Evolutionary conservation across 1,139 yeast genomes (phyloP).

Genomic region (Kodamaea suecica): DNA sequence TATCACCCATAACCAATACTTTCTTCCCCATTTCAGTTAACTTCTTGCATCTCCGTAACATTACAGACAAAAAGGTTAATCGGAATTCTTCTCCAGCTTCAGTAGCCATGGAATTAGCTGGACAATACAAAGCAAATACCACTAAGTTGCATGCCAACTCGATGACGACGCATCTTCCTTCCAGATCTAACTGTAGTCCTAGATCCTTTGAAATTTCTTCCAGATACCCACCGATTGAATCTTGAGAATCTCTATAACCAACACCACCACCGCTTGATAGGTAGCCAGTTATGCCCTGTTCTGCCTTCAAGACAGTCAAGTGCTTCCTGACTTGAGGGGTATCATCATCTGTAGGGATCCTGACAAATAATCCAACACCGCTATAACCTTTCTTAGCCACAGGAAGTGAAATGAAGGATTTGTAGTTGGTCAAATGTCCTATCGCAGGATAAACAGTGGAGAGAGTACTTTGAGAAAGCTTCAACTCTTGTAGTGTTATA

Average conservation of each 20-base stretch:
- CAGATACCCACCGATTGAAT: conserved; percentile 75
- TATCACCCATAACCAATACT: conserved; percentile 82
- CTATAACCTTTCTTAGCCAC: conserved; percentile 71
- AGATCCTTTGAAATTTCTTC: conserved; percentile 28
- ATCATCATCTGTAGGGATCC: conserved; percentile 46
- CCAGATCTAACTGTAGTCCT: conserved; percentile 61
- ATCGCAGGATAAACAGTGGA: conserved; percentile 31
- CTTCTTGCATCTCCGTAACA: conserved; percentile 59
- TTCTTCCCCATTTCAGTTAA: conserved; percentile 54
- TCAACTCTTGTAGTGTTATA: conserved; percentile 81
- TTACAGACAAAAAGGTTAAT: conserved; percentile 50
- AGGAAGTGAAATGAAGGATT: conserved; percentile 71
- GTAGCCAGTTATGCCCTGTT: conserved; percentile 86
- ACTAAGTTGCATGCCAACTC: conserved; percentile 66
- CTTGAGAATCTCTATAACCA: conserved; percentile 22
- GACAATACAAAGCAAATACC: conserved; percentile 80
- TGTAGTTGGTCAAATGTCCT: conserved; percentile 57
- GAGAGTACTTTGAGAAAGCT: conserved; percentile 54
- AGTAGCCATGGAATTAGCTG: conserved; percentile 76
- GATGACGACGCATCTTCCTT: conserved; percentile 76
- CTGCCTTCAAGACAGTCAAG: conserved; percentile 64
- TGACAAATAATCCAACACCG: conserved; percentile 85
- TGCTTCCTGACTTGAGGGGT: conserved; percentile 29
- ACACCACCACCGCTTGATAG: conserved; percentile 24
- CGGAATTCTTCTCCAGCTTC: conserved; percentile 70